Percentiles rank a stretch among this genome's conserved stretches.
phyloP scores from a whole-genome alignment of 2,329 filamentous ascomycete genomes.

The Karstenula rhodostoma region DNA sequence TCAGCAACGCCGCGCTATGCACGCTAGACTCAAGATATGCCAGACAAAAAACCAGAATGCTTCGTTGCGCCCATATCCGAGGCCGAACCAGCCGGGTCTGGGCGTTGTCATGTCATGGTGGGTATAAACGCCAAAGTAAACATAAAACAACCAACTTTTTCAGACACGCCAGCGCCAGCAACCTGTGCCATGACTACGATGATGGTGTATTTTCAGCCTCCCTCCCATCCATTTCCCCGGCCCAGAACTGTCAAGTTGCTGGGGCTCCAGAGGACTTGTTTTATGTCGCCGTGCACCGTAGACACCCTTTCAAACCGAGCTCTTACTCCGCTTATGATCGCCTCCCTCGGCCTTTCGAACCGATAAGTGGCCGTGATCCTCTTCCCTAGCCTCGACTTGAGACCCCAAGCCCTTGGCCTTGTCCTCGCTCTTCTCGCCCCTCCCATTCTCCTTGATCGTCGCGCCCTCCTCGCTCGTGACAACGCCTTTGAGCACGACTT shows the following conservation, averaged over 20 bases:
- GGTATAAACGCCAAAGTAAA: constrained; percentile 7
- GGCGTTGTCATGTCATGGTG: background rate
- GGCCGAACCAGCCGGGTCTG: background rate
- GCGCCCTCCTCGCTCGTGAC: constrained; percentile 33
- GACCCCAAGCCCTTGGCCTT: background rate
- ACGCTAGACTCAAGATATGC: background rate
- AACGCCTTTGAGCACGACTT: constrained; percentile 49
- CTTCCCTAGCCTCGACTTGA: background rate
- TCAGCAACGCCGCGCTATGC: constrained; percentile 15
- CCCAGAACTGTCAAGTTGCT: too few relatives aligned
- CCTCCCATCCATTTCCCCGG: too few relatives aligned
- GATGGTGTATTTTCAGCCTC: too few relatives aligned
- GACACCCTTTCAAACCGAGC: background rate
- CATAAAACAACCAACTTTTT: background rate
- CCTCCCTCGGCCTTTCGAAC: background rate
- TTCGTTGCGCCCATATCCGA: too few relatives aligned
- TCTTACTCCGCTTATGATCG: constrained; percentile 11
- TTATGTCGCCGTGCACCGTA: background rate
- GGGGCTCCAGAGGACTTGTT: background rate
- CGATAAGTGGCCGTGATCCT: background rate
- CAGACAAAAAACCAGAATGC: background rate
- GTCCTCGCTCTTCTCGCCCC: constrained; percentile 4
- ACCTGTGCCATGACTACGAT: background rate
- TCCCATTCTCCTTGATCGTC: background rate
- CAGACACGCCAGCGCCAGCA: background rate